Evolutionary conservation across 108 stramenopile species (phyloP), one percentile per base, ranked within the genome.

Genomic region (Pseudonitzschia multiseries): DNA sequence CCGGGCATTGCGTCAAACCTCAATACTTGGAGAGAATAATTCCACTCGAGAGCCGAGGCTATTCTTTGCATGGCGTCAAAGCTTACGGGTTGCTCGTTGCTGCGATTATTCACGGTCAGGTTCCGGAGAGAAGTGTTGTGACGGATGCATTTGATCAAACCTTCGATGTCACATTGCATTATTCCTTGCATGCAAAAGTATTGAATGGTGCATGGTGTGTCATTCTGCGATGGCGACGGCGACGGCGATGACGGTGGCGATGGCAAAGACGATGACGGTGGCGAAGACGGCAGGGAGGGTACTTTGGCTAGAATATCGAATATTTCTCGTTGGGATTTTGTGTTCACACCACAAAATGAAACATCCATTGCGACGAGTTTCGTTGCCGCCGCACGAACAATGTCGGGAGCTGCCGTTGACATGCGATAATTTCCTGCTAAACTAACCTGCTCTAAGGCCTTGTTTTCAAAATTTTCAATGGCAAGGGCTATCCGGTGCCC

Each of bases 401-500:
- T 42, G 1, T 69, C 61, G 26, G 69, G 68, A 10, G 74, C 44
- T 9, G 73, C 21, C 22, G 41, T 29, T 22, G 33, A 22, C 31
- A 79, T 22, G 50, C 73, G 68, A 44, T 74, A 79, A 51, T 79
- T 79, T 61, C 79, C 79, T 32, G 79, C 79, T 10, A 79, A 24
- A 65, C 33, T 70, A 21, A 79, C 27, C 42, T 72, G 59, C 27
- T 70, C 0, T 15, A 73, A 41, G 1, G 18, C 28, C 8, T 68
- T 33, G 20, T 68, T 57, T 14, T 65, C 36, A 21, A 9, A 53
- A 15, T 65, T 52, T 21, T 56, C 24, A 3, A 79, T 57, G 20
- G 69, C 72, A 4, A 22, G 36, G 10, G 69, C 73, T 31, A 79
- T 40, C 1, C 14, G 13, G 8, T 62, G 17, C 4, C 79, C 79